Base-by-base conservation (phyloP, 169 alveolate genomes). In the Plasmodium billcollinsi region DNA sequence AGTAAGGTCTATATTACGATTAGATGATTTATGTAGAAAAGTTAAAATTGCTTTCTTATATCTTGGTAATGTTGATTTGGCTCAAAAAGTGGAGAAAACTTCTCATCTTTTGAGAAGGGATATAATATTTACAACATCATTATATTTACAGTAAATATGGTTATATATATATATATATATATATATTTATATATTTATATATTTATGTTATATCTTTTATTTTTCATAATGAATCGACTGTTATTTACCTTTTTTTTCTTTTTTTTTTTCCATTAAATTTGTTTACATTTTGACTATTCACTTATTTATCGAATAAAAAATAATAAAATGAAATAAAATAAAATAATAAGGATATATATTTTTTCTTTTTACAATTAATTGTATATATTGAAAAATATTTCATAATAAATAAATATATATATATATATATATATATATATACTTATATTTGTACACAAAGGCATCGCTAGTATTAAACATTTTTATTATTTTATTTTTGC, bases 71-170 rank as follows among this genome's bases (percentile, higher is more conserved):
- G 90, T 69, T 47, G 95, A 85, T 49, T 75, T 98, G 70, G 96
- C 95, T 11, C 88, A 92, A 12, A 96, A 95, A 58, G 88, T 97
- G 49, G 97, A 95, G 33, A 78, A 76, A 45, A 96, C 97, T n/a
- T 90, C 96, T 33, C 89, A 88, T 21, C 92, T 96, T 47, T 95
- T 98, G 66, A 94, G 97, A 45, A 92, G 99, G 61, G 99, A 98
- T 91, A 98, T 98, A 45, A 97, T 97, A 2, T 97, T 97, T 72
- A 96, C 97, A 73, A 96, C 97, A n/a, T 97, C 99, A 49, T 96
- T 98, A 20, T 98, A 98, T 62, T 89, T 97, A 67, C 94, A 96
- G 49, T 86, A 24, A 86, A n/a, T 8, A 5, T n/a, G 18, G 47
- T 18, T 18, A 20, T 14, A 61, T 61, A 18, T 18, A 61, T 61